Base-by-base conservation (phyloP, 495 filamentous ascomycete species). In the Astrothelium subdiscretum region DNA sequence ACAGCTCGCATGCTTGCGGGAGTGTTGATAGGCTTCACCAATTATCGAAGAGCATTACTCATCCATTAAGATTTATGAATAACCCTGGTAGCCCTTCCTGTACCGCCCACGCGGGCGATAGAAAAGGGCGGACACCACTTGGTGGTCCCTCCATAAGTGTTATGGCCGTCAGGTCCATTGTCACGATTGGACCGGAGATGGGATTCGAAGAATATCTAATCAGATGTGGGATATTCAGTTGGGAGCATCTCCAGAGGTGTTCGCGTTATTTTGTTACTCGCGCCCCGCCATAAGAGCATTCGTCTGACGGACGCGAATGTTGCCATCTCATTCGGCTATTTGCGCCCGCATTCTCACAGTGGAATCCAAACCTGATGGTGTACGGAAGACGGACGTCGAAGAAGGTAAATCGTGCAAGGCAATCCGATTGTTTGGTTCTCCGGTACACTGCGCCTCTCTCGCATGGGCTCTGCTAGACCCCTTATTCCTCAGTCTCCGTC, bases 311-410 rank as follows among this genome's bases (percentile, higher is more conserved):
- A n/a, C n/a, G n/a, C n/a, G n/a, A n/a, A n/a, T n/a, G n/a, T n/a
- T n/a, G n/a, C n/a, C n/a, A 15, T 38, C 1, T 38, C 35, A 38
- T 15, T 6, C 35, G 35, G 35, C 35, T 8, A 8, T 38, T 38
- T 38, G 35, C 35, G 35, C 35, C 8, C 35, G 35, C 35, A 38
- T 38, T 38, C 35, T 6, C 35, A 38, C 15, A 38, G 35, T 15
- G 15, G 35, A 38, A 15, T 38, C 35, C 35, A 38, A 1, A 8
- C 35, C 35, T 15, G 35, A 38, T 15, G 35, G 77, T 4, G 80
- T 83, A 31, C 79, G 67, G 51, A 83, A 83, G 0, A 85, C 81
- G 13, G 79, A 82, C 3, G 78, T 83, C 31, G 81, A 83, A 10
- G 81, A 83, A 6, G 79, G 80, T 71, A 82, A 74, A 40, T 75